phyloP scores from a whole-genome alignment of 2,329 filamentous ascomycete species.

The Onygena corvina region DNA sequence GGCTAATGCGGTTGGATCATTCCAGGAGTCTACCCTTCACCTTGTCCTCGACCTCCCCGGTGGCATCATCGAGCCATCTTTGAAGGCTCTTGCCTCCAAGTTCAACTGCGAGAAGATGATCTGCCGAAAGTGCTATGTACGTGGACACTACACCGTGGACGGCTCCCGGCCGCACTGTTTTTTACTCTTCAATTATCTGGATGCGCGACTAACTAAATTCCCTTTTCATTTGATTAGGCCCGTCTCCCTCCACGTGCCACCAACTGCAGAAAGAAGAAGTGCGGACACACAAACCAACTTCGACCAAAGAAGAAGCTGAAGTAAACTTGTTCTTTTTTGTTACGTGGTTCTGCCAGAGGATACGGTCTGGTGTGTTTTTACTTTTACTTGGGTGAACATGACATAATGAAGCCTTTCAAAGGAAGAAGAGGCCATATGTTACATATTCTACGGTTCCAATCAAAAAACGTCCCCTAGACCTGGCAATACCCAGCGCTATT shows the following conservation, averaged over 20 bases:
- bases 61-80: constrained; percentile 45
- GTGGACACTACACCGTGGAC: constrained; percentile 28
- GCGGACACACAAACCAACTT: constrained; percentile 99
- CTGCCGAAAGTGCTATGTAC: constrained; percentile 99
- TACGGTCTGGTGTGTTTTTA: constrained; percentile 11
- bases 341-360: constrained; percentile 3
- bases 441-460: constrained; percentile 8
- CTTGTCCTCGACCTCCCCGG: constrained; percentile 51
- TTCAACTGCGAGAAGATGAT: constrained; percentile 99
- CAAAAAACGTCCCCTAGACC: not conserved
- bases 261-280: constrained; percentile 99
- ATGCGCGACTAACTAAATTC: constrained; percentile 1
- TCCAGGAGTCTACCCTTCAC: constrained; percentile 52
- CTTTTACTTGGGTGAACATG: constrained; percentile 10
- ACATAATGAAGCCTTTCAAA: constrained; percentile 12
- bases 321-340: constrained; percentile 35
- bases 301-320: constrained; percentile 99
- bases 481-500: constrained; percentile 6
- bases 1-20: constrained; percentile 13
- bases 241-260: constrained; percentile 95
- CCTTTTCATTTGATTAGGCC: constrained; percentile 32
- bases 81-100: constrained; percentile 60
- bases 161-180: not conserved
- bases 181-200: not conserved
- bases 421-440: constrained; percentile 11